Base-by-base conservation (phyloP, 2,329 filamentous ascomycete genomes). In the Tothia fuscella region DNA sequence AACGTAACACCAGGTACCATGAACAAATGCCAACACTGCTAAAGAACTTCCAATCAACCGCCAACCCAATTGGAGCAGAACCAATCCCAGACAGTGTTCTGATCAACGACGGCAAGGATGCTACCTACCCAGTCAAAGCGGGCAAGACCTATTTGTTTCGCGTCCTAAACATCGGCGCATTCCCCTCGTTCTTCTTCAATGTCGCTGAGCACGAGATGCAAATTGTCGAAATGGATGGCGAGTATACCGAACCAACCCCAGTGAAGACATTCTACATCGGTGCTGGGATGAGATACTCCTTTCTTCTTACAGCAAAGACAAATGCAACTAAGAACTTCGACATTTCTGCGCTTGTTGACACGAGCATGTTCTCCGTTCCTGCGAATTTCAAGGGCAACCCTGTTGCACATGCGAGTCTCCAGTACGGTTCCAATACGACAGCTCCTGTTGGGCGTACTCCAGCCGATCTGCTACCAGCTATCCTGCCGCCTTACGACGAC, bases 401-500 rank as follows among this genome's bases (percentile, higher is more conserved):
- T 13, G 22, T 34, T 12, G 39, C 22, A 19, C 22, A 20, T 19
- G 39, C 29, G 10, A n/a, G n/a, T 12, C 31, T 42, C 20, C 38
- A 30, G 12, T 40, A 40, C 38, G 38, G 22, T 10, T 29, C 26
- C 10, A 35, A 9, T 10, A 35, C 32, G 32, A 35, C 10, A 35
- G 12, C 32, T 9, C 32, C 9, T 10, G 9, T 12, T 40, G 20
- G 21, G 21, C 20, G 26, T 4, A 17, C 6, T 6, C 38, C 26
- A 16, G 26, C 25, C 14, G 20, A 17, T 25, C 19, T 36, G 33
- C 33, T 25, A 24, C 3, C 16, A n/a, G 19, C 38, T 3, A 21
- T 31, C 10, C 81, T n/a, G n/a, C n/a, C n/a, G n/a, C n/a, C n/a
- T n/a, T n/a, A n/a, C 45, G 84, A 93, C 51, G 87, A 93, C 53